Conservation (phyloP, 2,329 filamentous ascomycete genomes). For the Diaporthe destruens region DNA sequence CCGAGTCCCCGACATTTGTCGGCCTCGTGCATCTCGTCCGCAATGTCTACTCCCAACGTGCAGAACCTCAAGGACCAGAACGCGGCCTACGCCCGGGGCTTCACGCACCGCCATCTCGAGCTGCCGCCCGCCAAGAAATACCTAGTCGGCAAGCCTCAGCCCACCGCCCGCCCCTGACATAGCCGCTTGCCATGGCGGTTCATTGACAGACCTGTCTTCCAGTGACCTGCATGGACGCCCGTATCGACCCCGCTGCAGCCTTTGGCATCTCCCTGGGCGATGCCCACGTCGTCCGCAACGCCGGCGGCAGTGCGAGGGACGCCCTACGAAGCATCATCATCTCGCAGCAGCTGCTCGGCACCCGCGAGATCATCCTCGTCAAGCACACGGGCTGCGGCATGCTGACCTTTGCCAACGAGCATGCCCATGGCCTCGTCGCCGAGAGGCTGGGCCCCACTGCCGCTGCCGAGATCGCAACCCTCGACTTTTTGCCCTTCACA, state of each 20-base stretch:
- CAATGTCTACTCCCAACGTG: slow-evolving; percentile 46
- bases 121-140: slow-evolving; percentile 79
- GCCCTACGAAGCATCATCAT: slow-evolving; percentile 82
- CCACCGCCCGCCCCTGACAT: slow-evolving; percentile 1
- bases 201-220: neutral
- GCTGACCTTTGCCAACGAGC: slow-evolving; percentile 74
- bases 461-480: slow-evolving; percentile 55
- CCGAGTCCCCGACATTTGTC: neutral
- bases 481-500: slow-evolving; percentile 74
- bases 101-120: slow-evolving; percentile 74
- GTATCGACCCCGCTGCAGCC: slow-evolving; percentile 75
- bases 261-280: slow-evolving; percentile 81
- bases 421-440: slow-evolving; percentile 67
- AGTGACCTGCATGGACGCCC: slow-evolving; percentile 88
- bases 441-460: slow-evolving; percentile 69
- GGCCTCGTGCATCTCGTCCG: neutral
- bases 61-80: slow-evolving; percentile 48
- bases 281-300: slow-evolving; percentile 84
- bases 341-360: slow-evolving; percentile 83
- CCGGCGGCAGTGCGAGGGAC: slow-evolving; percentile 75
- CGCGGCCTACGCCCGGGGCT: slow-evolving; percentile 53
- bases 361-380: slow-evolving; percentile 78
- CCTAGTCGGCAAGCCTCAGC: slow-evolving; percentile 63
- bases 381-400: slow-evolving; percentile 85
- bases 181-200: slow-evolving; percentile 39